These are phyloP conservation scores for Coemansia javaensis DNA, from an alignment of 192 early-diverging fungal species.

Conservation along the genomic window DNA sequence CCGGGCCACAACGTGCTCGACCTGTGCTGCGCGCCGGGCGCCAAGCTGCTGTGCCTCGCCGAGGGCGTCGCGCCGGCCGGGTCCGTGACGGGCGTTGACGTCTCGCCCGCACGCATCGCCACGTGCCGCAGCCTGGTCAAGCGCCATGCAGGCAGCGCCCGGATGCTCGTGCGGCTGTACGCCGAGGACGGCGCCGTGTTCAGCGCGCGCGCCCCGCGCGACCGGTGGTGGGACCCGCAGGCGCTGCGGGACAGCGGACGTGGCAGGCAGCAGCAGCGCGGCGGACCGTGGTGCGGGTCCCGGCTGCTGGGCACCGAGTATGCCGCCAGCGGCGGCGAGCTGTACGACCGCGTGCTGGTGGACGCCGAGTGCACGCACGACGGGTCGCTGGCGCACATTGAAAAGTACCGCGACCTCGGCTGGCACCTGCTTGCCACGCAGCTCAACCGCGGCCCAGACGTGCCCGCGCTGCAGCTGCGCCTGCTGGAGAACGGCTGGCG, in stretches of 20 bases:
- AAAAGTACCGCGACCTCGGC: constrained; percentile 69
- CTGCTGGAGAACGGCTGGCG: constrained; percentile 75
- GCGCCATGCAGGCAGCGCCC: constrained; percentile 57
- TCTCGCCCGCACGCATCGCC: constrained; percentile 64
- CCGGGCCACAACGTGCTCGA: constrained; percentile 85
- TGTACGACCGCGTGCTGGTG: constrained; percentile 68
- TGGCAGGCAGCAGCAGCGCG: neutral
- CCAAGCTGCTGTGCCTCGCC: constrained; percentile 78
- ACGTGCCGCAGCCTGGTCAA: constrained; percentile 71
- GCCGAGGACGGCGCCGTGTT: constrained; percentile 81
- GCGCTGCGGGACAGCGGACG: neutral
- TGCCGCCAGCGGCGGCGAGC: constrained; percentile 37
- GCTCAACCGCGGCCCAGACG: constrained; percentile 59
- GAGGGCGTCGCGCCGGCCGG: constrained; percentile 62
- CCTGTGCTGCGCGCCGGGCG: constrained; percentile 83
- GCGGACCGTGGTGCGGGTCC: constrained; percentile 72
- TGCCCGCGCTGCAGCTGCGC: constrained; percentile 54
- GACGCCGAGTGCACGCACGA: constrained; percentile 87
- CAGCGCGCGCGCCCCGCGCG: constrained; percentile 58
- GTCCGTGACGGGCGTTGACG: constrained; percentile 90
- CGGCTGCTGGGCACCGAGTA: constrained; percentile 60
- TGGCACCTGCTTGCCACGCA: constrained; percentile 78
- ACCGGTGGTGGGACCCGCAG: constrained; percentile 36
- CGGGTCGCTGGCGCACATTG: constrained; percentile 75
- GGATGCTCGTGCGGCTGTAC: constrained; percentile 60